Percentiles rank a stretch among this genome's conserved stretches.
phyloP scores from a whole-genome alignment of 2,329 filamentous ascomycete species.

The Rhynchosporium graminicola region DNA sequence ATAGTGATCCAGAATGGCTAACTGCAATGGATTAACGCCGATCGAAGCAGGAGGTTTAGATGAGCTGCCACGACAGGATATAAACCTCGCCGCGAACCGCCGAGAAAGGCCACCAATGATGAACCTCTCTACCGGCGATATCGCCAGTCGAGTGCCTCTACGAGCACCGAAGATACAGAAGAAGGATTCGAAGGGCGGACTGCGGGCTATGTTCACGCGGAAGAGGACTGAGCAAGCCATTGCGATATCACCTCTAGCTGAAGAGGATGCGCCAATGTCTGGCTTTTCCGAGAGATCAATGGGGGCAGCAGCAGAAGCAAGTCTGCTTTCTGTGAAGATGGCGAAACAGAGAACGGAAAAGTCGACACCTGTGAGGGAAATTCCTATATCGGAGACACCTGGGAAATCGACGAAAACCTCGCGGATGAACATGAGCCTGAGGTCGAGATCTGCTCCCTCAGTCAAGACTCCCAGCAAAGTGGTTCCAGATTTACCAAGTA shows the following conservation, averaged over 20 bases:
- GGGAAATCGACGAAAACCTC: conserved; percentile 26
- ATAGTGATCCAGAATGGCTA: neutral
- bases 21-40: conserved; percentile 4
- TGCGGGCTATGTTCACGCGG: conserved; percentile 38
- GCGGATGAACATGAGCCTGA: conserved; percentile 34
- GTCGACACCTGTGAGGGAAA: neutral
- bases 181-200: conserved; percentile 35
- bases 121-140: conserved; percentile 23
- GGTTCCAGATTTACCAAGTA: conserved; percentile 28
- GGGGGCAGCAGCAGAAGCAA: conserved; percentile 19
- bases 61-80: conserved; percentile 24
- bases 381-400: conserved; percentile 24
- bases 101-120: conserved; percentile 35
- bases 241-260: conserved; percentile 25
- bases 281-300: conserved; percentile 25
- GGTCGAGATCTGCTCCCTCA: conserved; percentile 31
- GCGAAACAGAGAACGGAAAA: conserved; percentile 3
- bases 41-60: conserved; percentile 20
- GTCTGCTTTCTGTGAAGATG: conserved; percentile 24
- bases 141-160: conserved; percentile 29
- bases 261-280: conserved; percentile 25
- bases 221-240: conserved; percentile 33
- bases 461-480: conserved; percentile 27
- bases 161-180: conserved; percentile 30
- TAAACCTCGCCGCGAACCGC: conserved; percentile 26